Percentiles rank a stretch among this genome's conserved stretches.
Conservation (phyloP, 805 yeast species). For the Komagataella kurtzmanii region DNA sequence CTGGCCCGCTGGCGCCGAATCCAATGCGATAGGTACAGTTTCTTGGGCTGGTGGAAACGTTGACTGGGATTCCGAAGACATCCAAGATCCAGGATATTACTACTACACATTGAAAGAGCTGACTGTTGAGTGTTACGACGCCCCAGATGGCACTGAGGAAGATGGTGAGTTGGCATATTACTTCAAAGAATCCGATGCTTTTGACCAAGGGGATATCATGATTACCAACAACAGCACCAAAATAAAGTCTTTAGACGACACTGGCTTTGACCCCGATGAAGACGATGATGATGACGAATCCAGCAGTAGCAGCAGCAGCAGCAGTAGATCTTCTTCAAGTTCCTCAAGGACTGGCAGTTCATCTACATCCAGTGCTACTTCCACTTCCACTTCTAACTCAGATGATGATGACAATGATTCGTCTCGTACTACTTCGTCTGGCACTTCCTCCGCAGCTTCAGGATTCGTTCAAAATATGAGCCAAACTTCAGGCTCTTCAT, state of each 20-base stretch:
- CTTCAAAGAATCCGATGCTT: conserved; percentile 35
- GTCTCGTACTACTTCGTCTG: not conserved
- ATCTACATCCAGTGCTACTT: not conserved
- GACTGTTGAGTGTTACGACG: conserved; percentile 54
- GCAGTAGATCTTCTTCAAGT: not conserved
- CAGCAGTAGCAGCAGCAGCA: not conserved
- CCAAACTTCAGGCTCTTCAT: conserved; percentile 7
- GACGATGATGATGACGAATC: not conserved
- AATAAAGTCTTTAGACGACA: conserved; percentile 44
- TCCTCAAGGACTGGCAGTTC: not conserved
- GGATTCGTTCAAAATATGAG: conserved; percentile 24
- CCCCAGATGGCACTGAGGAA: conserved; percentile 40
- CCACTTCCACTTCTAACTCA: not conserved
- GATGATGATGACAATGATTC: not conserved
- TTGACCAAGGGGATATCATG: conserved; percentile 35
- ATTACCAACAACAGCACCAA: conserved; percentile 51
- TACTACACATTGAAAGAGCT: conserved; percentile 51
- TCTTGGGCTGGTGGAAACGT: conserved; percentile 85
- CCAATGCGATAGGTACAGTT: conserved; percentile 46
- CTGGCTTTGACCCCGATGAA: conserved; percentile 46
- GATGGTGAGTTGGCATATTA: conserved; percentile 37
- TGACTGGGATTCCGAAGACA: conserved; percentile 71
- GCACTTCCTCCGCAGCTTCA: conserved; percentile 7
- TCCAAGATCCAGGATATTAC: conserved; percentile 68
- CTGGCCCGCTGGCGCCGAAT: conserved; percentile 64